These are phyloP conservation scores for Saitozyma podzolica DNA, from an alignment of 768 basidiomycete species.

Conservation along the genomic window DNA sequence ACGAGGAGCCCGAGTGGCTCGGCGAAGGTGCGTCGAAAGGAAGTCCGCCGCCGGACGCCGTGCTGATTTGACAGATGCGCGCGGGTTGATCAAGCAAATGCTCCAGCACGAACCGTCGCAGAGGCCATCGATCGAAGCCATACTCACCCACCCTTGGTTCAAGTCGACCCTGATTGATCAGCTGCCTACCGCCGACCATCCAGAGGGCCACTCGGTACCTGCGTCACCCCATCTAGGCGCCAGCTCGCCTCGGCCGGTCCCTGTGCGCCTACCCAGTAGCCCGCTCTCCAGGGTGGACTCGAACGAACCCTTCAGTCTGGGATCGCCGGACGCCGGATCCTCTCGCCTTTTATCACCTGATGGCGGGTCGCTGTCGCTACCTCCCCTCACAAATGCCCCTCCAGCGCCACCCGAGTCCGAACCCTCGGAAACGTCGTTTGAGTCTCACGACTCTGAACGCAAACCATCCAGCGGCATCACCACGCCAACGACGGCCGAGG, in stretches of 20 bases:
- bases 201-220: conserved; percentile 22
- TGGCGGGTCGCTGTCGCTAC: no score
- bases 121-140: conserved; percentile 78
- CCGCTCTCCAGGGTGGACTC: conserved; percentile 4
- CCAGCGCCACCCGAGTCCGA: no score
- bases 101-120: conserved; percentile 73
- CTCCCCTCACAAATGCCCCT: no score
- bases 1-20: conserved; percentile 90
- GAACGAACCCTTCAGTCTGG: conserved; percentile 13
- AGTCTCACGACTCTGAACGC: conserved; percentile 27
- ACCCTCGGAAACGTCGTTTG: not conserved
- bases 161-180: conserved; percentile 42
- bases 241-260: conserved; percentile 30
- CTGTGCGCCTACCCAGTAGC: not conserved
- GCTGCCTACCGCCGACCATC: conserved; percentile 1
- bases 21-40: conserved; percentile 64
- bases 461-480: conserved; percentile 30
- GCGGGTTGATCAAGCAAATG: conserved; percentile 74
- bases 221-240: conserved; percentile 22
- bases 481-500: conserved; percentile 50
- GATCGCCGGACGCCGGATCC: not conserved
- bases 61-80: conserved; percentile 66
- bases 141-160: conserved; percentile 87
- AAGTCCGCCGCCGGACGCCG: not conserved
- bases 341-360: no score